These are phyloP conservation scores for Kurtzmaniella quercitrusa DNA, from an alignment of 1,139 yeast species.

Conservation along the genomic window DNA sequence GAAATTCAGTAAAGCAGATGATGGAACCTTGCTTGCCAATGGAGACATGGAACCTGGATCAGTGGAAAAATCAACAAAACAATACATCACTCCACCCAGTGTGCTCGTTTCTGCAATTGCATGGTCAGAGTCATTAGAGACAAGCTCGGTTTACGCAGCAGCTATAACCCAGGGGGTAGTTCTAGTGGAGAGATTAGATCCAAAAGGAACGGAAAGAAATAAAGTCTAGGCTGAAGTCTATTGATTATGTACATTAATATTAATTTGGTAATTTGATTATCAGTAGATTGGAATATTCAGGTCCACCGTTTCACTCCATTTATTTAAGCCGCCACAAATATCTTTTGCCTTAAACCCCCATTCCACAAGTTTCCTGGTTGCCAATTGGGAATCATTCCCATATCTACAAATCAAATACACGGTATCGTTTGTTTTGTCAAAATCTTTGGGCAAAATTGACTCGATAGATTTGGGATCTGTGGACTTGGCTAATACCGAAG, in stretches of 20 bases:
- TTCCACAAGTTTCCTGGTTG: constrained; percentile 52
- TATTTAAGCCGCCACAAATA: constrained; percentile 71
- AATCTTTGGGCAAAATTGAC: constrained; percentile 19
- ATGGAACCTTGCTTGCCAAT: constrained; percentile 15
- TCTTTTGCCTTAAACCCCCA: constrained; percentile 59
- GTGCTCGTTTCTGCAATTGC: constrained; percentile 50
- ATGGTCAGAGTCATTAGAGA: constrained; percentile 55
- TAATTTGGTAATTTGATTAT: constrained; percentile 5
- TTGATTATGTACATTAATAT: neutral
- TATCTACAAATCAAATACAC: constrained; percentile 67
- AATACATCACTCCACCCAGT: constrained; percentile 49
- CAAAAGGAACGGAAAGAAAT: constrained; percentile 9
- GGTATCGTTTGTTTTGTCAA: constrained; percentile 16
- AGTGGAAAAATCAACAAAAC: constrained; percentile 24
- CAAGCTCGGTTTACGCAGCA: constrained; percentile 63
- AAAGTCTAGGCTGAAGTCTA: neutral
- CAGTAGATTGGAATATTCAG: constrained; percentile 64
- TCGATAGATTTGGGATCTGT: constrained; percentile 18
- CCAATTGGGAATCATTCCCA: constrained; percentile 90
- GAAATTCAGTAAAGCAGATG: constrained; percentile 22
- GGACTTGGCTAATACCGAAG: constrained; percentile 35
- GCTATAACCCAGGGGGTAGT: constrained; percentile 65
- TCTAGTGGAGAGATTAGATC: constrained; percentile 55
- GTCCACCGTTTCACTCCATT: constrained; percentile 68
- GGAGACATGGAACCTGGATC: constrained; percentile 26